A percentile compares a stretch with the other conserved stretches of the same genome.
Evolutionary conservation across 2,329 filamentous ascomycete genomes (phyloP).

Genomic region (Ascochyta viciae-villosae): DNA sequence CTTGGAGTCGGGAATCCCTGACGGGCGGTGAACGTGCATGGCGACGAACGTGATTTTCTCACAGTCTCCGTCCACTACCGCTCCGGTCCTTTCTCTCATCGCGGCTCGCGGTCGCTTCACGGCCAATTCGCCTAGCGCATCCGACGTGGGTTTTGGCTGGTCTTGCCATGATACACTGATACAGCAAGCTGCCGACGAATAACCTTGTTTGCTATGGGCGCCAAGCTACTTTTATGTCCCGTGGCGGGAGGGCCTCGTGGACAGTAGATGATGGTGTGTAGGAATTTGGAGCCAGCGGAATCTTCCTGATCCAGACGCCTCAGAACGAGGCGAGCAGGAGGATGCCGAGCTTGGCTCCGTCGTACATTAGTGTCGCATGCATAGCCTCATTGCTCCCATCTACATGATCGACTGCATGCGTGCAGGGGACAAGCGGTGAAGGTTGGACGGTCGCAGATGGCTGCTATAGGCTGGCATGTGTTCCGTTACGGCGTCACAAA

Average conservation of each 20-base stretch:
- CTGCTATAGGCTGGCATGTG: conserved; percentile 7
- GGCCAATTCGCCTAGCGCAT: conserved; percentile 31
- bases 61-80: conserved; percentile 8
- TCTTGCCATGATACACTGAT: background rate
- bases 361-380: background rate
- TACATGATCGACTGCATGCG: conserved; percentile 8
- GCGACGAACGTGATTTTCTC: conserved; percentile 19
- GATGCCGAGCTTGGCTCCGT: conserved; percentile 3
- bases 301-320: conserved; percentile 1
- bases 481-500: background rate
- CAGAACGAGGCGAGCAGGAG: conserved; percentile 18
- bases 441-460: background rate
- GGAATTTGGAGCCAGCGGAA: conserved; percentile 10
- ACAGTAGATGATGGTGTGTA: background rate
- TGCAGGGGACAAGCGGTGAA: conserved; percentile 17
- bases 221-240: conserved; percentile 19
- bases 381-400: conserved; percentile 6
- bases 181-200: conserved; percentile 16
- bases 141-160: conserved; percentile 23
- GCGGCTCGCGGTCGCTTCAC: conserved; percentile 30
- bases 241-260: conserved; percentile 19
- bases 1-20: conserved; percentile 10
- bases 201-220: conserved; percentile 29
- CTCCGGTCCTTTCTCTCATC: conserved; percentile 24
- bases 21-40: conserved; percentile 18